Evolutionary conservation across 495 filamentous ascomycete species (phyloP).

Genomic region (Astrothelium subdiscretum): DNA sequence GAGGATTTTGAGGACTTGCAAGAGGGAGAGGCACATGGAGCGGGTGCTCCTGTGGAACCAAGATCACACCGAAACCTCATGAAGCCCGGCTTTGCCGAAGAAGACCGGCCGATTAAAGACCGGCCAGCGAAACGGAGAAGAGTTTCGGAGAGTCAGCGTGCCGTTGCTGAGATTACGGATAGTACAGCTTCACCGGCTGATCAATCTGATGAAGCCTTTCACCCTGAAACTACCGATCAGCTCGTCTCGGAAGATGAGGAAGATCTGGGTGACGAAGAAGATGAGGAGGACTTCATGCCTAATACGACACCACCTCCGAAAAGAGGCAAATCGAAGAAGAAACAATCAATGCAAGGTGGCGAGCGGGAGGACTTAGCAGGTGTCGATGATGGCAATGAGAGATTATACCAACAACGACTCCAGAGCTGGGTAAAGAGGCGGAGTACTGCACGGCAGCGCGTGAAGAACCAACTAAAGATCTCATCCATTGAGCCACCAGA

Average conservation of each 20-base stretch:
- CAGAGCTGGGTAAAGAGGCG: constrained; percentile 61
- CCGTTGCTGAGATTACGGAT: constrained; percentile 15
- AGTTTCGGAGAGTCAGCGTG: constrained; percentile 21
- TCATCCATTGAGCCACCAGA: constrained; percentile 4
- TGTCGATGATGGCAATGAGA: constrained; percentile 87
- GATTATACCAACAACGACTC: constrained; percentile 65
- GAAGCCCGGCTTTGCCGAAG: constrained; percentile 62
- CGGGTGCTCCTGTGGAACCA: constrained; percentile 20
- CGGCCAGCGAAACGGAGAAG: constrained; percentile 32
- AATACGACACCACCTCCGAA: constrained; percentile 23
- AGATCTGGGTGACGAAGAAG: constrained; percentile 31
- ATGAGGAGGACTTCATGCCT: constrained; percentile 34
- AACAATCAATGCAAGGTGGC: constrained; percentile 20
- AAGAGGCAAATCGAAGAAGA: constrained; percentile 22
- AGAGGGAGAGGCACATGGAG: constrained; percentile 18
- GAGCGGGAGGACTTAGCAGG: constrained; percentile 57
- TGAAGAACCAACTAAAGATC: constrained; percentile 6
- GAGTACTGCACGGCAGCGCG: constrained; percentile 49
- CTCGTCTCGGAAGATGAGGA: constrained; percentile 22
- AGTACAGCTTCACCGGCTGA: background rate
- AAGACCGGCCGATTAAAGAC: constrained; percentile 20
- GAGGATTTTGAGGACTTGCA: constrained; percentile 43
- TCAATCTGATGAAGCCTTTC: background rate
- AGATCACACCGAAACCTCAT: constrained; percentile 72
- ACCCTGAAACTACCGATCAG: constrained; percentile 6